Evolutionary conservation across 1,139 yeast species (phyloP).

Genomic region (Hansenula anomala): DNA sequence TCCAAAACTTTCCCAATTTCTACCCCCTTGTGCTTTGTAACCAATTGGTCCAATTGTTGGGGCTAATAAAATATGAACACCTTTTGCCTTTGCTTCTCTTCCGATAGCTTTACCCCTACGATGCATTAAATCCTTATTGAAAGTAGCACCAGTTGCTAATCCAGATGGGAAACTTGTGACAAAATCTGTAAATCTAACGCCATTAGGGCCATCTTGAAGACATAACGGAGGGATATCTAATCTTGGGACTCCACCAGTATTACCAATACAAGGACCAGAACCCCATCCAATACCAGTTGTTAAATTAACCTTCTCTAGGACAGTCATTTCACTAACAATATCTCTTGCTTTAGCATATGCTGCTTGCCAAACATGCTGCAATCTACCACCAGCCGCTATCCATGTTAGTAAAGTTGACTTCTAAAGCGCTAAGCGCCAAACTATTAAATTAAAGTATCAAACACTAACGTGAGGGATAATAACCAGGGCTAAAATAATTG

Average conservation of each 20-base stretch:
- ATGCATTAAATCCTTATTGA: slow-evolving; percentile 47
- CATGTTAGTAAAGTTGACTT: slow-evolving; percentile 1
- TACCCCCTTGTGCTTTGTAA: slow-evolving; percentile 55
- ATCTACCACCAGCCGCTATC: slow-evolving; percentile 21
- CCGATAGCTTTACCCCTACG: slow-evolving; percentile 56
- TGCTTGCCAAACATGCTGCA: slow-evolving; percentile 44
- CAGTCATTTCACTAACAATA: slow-evolving; percentile 48
- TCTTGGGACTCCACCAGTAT: slow-evolving; percentile 56
- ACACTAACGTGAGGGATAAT: slow-evolving; percentile 25
- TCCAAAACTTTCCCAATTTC: slow-evolving; percentile 67
- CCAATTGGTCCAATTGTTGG: slow-evolving; percentile 66
- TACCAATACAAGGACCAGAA: slow-evolving; percentile 60
- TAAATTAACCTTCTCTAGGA: slow-evolving; percentile 54
- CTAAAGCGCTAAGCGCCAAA: slow-evolving; percentile 2
- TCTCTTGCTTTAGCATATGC: slow-evolving; percentile 54
- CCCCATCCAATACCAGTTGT: slow-evolving; percentile 69
- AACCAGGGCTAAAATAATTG: slow-evolving; percentile 17
- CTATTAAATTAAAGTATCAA: too few species aligned
- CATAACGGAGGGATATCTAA: slow-evolving; percentile 54
- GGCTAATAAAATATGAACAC: slow-evolving; percentile 53
- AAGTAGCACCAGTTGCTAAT: slow-evolving; percentile 54
- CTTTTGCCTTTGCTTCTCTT: slow-evolving; percentile 48
- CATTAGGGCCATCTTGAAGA: slow-evolving; percentile 63
- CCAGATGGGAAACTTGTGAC: slow-evolving; percentile 58
- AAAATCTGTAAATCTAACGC: slow-evolving; percentile 55